Base-by-base conservation (phyloP, 352 stramenopile genomes). In the Pseudoperonospora humuli region DNA sequence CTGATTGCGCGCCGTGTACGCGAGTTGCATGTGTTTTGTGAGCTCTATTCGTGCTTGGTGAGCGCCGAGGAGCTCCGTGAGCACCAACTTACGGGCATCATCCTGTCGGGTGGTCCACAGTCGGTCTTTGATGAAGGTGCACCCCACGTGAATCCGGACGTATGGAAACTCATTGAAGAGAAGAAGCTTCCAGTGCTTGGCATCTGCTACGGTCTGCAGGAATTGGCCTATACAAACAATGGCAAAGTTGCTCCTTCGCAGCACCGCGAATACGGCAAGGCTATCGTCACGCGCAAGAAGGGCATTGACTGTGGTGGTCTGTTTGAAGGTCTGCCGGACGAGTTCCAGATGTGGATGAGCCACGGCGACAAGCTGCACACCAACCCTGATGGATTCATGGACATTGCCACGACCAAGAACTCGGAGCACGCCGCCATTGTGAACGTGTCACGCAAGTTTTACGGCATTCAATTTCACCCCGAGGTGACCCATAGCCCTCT, bases 311-410 rank as follows among this genome's bases (percentile, higher is more conserved):
- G 66, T 45, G 71, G 63, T 33, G 67, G 68, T 1, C 72, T 99
- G 10, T 93, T 98, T 50, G 63, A 93, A 13, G 93, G 85, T 9
- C 78, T 93, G 21, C 74, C 96, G 15, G 84, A 93, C 18, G 77
- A 96, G 45, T 97, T 98, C 67, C 89, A 97, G 69, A 92, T 99
- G 74, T 99, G 96, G 96, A 99, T 99, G 97, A 98, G 87, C 64
- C 97, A 99, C 71, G 96, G 95, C 23, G 97, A 99, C 75, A 99
- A 99, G 71, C 73, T 99, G 27, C 94, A 86, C 48, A 67, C 75
- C 26, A 81, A 96, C 20, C 96, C 97, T 3, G 74, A 96, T 26
- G 96, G 95, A 47, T 96, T 96, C 62, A 70, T 90, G 21, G 75
- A 95, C 59, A 79, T 97, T 25, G 81, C 77, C 18, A 79, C 61